Conservation (phyloP, 2,329 filamentous ascomycete genomes). For the Fusarium marasasianum region DNA sequence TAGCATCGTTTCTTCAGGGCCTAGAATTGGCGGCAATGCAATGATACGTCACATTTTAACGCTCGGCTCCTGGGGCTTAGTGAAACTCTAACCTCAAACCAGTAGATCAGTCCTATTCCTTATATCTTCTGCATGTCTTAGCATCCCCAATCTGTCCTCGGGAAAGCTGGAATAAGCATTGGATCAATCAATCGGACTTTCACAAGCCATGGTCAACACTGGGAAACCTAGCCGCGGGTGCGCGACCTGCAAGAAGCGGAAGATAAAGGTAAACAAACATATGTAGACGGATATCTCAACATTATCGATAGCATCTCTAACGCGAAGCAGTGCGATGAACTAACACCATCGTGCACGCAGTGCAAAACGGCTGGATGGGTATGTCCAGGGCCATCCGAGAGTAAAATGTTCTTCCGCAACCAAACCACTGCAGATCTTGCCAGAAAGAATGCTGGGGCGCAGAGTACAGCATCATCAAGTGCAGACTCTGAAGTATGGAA, state of each 20-base stretch:
- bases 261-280: conserved; percentile 27
- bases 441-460: background rate
- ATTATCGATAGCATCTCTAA: background rate
- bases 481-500: background rate
- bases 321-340: conserved; percentile 20
- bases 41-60: background rate
- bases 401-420: conserved; percentile 20
- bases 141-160: background rate
- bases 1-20: background rate
- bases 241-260: conserved; percentile 31
- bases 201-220: conserved; percentile 22
- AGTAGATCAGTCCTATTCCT: background rate
- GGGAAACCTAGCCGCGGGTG: conserved; percentile 35
- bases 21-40: background rate
- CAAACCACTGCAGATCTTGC: conserved; percentile 2
- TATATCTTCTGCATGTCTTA: background rate
- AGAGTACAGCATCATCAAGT: background rate
- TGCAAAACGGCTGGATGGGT: conserved; percentile 28
- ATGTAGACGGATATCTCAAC: background rate
- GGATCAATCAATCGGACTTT: accelerated
- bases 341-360: conserved; percentile 24
- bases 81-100: background rate
- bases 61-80: background rate
- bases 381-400: conserved; percentile 21
- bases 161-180: background rate